phyloP scores from a whole-genome alignment of 371 early-diverging fungal genomes.

The Gilbertella persicaria region DNA sequence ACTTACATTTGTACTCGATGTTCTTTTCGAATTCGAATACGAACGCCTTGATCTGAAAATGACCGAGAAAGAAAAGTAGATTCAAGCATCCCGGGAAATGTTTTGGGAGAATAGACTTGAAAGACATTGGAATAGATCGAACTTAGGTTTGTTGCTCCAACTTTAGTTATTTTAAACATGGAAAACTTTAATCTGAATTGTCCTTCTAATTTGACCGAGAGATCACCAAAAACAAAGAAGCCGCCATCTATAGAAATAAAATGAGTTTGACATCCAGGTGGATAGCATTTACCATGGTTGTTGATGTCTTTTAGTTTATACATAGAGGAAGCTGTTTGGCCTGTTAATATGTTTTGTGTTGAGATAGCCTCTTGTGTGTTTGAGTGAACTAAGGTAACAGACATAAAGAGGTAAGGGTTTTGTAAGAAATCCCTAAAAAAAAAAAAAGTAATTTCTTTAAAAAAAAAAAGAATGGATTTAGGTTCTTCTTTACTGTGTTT shows the following conservation, averaged over 20 bases:
- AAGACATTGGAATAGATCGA: slow-evolving; percentile 71
- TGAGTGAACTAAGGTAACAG: slow-evolving; percentile 58
- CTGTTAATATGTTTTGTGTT: slow-evolving; percentile 40
- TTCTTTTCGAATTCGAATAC: slow-evolving; percentile 80
- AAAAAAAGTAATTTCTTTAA: neutral
- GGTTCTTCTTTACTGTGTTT: slow-evolving; percentile 25
- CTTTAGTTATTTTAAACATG: slow-evolving; percentile 72
- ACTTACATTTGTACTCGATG: slow-evolving; percentile 33
- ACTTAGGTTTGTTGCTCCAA: slow-evolving; percentile 37
- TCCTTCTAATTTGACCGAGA: slow-evolving; percentile 86
- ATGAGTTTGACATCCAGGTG: neutral
- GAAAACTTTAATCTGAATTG: slow-evolving; percentile 80
- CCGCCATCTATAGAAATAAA: slow-evolving; percentile 64
- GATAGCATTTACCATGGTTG: slow-evolving; percentile 61
- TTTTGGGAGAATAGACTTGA: slow-evolving; percentile 81
- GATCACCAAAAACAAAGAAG: slow-evolving; percentile 91
- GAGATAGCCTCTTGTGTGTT: slow-evolving; percentile 44
- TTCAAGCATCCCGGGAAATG: slow-evolving; percentile 86
- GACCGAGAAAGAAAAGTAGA: slow-evolving; percentile 81
- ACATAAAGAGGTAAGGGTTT: slow-evolving; percentile 80
- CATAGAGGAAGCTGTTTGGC: slow-evolving; percentile 84
- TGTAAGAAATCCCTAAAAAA: slow-evolving; percentile 61
- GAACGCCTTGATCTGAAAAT: slow-evolving; percentile 91
- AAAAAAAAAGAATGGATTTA: slow-evolving; percentile 6
- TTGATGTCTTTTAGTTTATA: slow-evolving; percentile 81